phyloP scores from a whole-genome alignment of 1,284 basidiomycete genomes.

The Rhodotorula glutinis region DNA sequence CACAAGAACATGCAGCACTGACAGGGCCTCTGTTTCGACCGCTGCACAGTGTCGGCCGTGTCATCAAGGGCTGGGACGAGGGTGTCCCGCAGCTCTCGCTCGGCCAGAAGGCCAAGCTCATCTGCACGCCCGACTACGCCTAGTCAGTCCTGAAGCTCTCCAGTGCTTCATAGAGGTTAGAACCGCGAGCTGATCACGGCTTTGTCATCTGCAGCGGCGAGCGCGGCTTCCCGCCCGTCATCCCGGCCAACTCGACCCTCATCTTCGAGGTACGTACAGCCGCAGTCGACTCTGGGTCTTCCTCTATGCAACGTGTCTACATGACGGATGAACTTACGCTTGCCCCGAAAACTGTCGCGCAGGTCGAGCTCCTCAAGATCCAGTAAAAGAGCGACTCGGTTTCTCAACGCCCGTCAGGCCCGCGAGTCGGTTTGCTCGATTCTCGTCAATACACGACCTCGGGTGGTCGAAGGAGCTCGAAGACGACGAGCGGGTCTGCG shows the following conservation, averaged over 20 bases:
- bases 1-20: neutral
- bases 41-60: constrained; percentile 44
- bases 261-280: constrained; percentile 15
- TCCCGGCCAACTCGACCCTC: constrained; percentile 46
- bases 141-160: neutral
- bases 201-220: constrained; percentile 29
- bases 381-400: constrained; percentile 38
- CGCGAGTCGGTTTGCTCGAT: neutral
- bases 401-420: too few relatives aligned
- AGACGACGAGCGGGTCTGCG: too few relatives aligned
- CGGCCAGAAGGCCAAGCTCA: constrained; percentile 46
- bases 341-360: constrained; percentile 7
- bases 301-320: too few relatives aligned
- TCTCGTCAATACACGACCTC: too few relatives aligned
- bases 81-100: constrained; percentile 50
- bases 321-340: too few relatives aligned
- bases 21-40: neutral
- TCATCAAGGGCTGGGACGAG: constrained; percentile 49
- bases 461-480: too few relatives aligned
- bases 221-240: constrained; percentile 44
- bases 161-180: neutral
- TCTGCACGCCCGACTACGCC: constrained; percentile 48
- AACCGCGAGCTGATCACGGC: too few relatives aligned
- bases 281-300: constrained; percentile 1
- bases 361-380: constrained; percentile 52